These are phyloP conservation scores for Actinidia arguta DNA, from an alignment of 179 eudicot genomes.

Conservation along the genomic window DNA sequence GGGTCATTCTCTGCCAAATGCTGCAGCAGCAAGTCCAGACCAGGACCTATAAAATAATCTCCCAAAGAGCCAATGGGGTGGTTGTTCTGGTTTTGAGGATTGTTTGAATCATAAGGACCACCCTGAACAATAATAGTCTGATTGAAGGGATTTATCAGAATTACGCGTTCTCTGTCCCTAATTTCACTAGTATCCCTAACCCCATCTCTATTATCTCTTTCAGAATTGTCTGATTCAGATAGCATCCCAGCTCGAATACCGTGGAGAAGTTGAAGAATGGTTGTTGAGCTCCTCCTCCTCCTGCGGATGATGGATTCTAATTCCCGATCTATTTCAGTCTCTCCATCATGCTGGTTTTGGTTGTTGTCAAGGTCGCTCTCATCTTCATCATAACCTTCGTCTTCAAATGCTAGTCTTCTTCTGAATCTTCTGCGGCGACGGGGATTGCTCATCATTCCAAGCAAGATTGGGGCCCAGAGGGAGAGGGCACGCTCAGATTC, in stretches of 20 bases:
- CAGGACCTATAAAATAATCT: slow-evolving; percentile 67
- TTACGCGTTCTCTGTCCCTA: slow-evolving; percentile 46
- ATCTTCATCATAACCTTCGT: slow-evolving; percentile 38
- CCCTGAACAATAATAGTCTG: slow-evolving; percentile 61
- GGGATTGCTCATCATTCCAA: slow-evolving; percentile 63
- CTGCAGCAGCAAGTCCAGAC: slow-evolving; percentile 65
- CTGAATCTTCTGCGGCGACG: slow-evolving; percentile 48
- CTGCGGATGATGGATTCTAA: slow-evolving; percentile 44
- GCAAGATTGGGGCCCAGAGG: slow-evolving; percentile 74
- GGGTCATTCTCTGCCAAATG: slow-evolving; percentile 76
- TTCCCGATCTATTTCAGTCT: slow-evolving; percentile 49
- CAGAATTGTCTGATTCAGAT: slow-evolving; percentile 39
- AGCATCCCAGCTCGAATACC: slow-evolving; percentile 55
- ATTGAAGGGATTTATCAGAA: slow-evolving; percentile 56
- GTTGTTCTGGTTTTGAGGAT: slow-evolving; percentile 28
- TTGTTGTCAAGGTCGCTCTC: slow-evolving; percentile 13
- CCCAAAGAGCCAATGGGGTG: slow-evolving; percentile 50
- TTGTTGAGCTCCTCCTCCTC: slow-evolving; percentile 62
- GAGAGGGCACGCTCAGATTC: slow-evolving; percentile 62
- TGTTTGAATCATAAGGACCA: slow-evolving; percentile 26
- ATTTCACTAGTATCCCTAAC: slow-evolving; percentile 27
- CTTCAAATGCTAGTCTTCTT: slow-evolving; percentile 44
- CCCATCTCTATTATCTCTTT: slow-evolving; percentile 17
- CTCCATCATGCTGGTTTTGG: slow-evolving; percentile 28
- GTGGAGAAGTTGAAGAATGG: slow-evolving; percentile 61